These are phyloP conservation scores for Chaetoceros tenuissimus DNA, from an alignment of 108 stramenopile genomes.

Conservation along the genomic window DNA sequence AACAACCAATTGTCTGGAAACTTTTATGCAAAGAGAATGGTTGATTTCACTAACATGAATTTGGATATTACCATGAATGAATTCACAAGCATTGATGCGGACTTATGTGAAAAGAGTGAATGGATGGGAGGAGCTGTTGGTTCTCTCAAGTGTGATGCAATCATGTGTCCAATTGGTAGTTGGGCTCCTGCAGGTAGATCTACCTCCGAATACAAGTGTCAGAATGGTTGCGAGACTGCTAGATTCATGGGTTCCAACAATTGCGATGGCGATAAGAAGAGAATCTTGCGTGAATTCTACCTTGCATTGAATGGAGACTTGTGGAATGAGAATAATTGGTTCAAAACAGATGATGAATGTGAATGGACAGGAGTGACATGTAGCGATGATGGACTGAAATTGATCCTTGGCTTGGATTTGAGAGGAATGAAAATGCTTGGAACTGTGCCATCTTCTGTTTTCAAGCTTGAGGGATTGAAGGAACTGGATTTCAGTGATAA, in stretches of 20 bases:
- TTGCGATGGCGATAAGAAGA: constrained; percentile 13
- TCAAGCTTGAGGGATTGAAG: not conserved
- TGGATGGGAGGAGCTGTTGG: constrained; percentile 58
- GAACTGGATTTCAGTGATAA: not conserved
- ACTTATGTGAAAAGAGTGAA: constrained; percentile 13
- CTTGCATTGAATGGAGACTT: constrained; percentile 20
- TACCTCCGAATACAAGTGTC: constrained; percentile 10
- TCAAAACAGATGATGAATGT: not conserved
- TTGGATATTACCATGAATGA: constrained; percentile 29
- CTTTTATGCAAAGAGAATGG: constrained; percentile 16
- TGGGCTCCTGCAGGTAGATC: constrained; percentile 34
- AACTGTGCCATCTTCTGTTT: not conserved
- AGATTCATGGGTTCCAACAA: not conserved
- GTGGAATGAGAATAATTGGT: constrained; percentile 29
- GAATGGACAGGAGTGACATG: not conserved
- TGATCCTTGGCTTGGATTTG: not conserved
- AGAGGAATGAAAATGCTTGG: not conserved
- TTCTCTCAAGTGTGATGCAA: constrained; percentile 54
- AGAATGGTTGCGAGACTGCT: not conserved
- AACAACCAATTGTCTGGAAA: constrained; percentile 24
- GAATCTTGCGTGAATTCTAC: constrained; percentile 39
- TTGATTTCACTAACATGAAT: constrained; percentile 16
- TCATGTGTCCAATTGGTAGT: constrained; percentile 62
- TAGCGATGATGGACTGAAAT: not conserved
- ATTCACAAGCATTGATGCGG: constrained; percentile 19